Evolutionary conservation across 1,284 basidiomycete genomes (phyloP).

Genomic region (Butyriboletus appendiculatus): DNA sequence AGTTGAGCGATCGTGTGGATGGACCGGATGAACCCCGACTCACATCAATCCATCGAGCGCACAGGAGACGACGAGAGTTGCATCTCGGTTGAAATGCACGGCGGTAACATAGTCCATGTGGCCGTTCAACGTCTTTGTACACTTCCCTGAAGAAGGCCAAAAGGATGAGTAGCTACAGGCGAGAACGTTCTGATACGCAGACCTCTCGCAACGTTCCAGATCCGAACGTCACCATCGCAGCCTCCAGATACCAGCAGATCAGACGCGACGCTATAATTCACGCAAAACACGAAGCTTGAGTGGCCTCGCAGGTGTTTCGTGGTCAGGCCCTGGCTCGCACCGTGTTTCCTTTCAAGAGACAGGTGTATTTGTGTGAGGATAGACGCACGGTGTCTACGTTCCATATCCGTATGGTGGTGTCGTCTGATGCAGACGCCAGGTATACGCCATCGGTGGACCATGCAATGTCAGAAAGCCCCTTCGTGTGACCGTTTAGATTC

Average conservation of each 20-base stretch:
- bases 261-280: slow-evolving; percentile 87
- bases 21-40: slow-evolving; percentile 46
- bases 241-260: slow-evolving; percentile 91
- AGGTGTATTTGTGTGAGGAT: neutral
- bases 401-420: slow-evolving; percentile 86
- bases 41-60: slow-evolving; percentile 94
- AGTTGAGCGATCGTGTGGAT: neutral
- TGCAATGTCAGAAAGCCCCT: slow-evolving; percentile 86
- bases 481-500: slow-evolving; percentile 70
- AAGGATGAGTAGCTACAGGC: neutral
- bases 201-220: slow-evolving; percentile 91
- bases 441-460: slow-evolving; percentile 84
- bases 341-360: slow-evolving; percentile 2
- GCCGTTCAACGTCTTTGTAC: slow-evolving; percentile 83
- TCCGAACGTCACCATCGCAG: slow-evolving; percentile 89
- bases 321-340: slow-evolving; percentile 55
- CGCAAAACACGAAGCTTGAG: slow-evolving; percentile 87
- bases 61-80: slow-evolving; percentile 88
- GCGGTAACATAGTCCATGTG: slow-evolving; percentile 95
- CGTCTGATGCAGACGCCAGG: slow-evolving; percentile 90
- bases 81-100: slow-evolving; percentile 93
- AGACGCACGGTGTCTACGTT: slow-evolving; percentile 71
- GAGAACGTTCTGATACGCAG: neutral
- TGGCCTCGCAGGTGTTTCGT: slow-evolving; percentile 77
- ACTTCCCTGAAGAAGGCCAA: slow-evolving; percentile 54